phyloP scores from a whole-genome alignment of 495 filamentous ascomycete species.

The Parachaetomium inaequale region DNA sequence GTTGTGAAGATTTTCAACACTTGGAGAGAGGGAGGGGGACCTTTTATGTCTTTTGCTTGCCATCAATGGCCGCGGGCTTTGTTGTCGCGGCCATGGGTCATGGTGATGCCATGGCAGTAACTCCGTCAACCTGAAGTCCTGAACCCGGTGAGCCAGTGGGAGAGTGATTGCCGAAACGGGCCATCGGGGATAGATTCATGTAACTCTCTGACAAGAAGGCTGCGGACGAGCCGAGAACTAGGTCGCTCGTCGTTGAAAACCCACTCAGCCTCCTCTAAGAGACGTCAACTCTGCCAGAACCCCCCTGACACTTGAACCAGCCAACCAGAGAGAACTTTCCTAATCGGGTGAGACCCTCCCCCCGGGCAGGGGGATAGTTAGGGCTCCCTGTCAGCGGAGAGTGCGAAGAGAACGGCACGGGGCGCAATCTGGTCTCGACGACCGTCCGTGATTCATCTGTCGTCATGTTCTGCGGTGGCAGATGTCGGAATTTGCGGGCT shows the following conservation, averaged over 20 bases:
- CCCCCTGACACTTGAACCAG: too few relatives aligned
- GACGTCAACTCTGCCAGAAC: too few relatives aligned
- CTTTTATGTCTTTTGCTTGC: too few relatives aligned
- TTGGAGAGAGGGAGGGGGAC: too few relatives aligned
- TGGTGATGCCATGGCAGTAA: not conserved
- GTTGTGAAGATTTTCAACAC: too few relatives aligned
- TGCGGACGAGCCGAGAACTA: not conserved
- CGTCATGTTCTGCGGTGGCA: too few relatives aligned
- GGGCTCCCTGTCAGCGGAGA: not conserved
- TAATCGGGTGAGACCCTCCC: not conserved
- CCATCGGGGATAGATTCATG: not conserved
- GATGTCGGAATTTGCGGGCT: not conserved
- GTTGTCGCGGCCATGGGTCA: not conserved
- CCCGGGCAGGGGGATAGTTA: not conserved
- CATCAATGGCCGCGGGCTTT: too few relatives aligned
- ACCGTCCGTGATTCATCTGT: too few relatives aligned
- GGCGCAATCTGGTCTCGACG: too few relatives aligned
- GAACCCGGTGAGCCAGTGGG: not conserved
- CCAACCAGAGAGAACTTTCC: constrained; percentile 5
- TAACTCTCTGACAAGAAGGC: not conserved
- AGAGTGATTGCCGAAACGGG: constrained; percentile 1
- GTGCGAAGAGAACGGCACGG: not conserved
- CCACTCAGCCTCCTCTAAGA: too few relatives aligned
- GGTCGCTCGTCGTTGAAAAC: too few relatives aligned
- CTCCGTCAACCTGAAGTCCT: not conserved